Percentiles rank a stretch among this genome's conserved stretches.
phyloP scores from a whole-genome alignment of 331 rosid genomes.

The Acacia pycnantha region DNA sequence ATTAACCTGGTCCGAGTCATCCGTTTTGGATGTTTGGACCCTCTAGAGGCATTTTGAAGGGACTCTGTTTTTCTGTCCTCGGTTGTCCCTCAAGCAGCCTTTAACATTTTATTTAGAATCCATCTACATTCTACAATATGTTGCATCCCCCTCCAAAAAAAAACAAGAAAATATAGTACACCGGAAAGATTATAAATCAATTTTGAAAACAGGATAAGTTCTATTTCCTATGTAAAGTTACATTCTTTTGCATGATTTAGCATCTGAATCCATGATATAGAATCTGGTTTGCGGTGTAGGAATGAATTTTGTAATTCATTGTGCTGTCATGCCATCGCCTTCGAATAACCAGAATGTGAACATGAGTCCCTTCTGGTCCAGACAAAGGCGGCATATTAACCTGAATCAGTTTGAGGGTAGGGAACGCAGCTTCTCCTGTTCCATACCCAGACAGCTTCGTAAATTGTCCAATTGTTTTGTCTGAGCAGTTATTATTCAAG shows the following conservation, averaged over 20 bases:
- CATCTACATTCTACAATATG: background rate
- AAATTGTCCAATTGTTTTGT: background rate
- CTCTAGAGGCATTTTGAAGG: background rate
- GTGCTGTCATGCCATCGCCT: background rate
- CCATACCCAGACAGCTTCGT: background rate
- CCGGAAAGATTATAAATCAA: background rate
- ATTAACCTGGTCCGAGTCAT: background rate
- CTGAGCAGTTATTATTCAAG: background rate
- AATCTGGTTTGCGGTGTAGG: background rate
- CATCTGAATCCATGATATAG: background rate
- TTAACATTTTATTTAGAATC: background rate
- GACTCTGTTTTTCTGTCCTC: background rate
- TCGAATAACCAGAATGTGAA: background rate
- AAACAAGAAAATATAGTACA: background rate
- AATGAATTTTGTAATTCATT: background rate
- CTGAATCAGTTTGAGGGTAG: background rate
- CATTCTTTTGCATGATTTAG: background rate
- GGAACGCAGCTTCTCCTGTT: background rate
- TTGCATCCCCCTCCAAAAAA: too few species aligned
- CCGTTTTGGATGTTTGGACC: background rate
- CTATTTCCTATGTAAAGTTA: background rate
- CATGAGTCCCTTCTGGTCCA: background rate
- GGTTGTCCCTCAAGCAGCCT: background rate
- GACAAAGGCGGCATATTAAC: conserved; percentile 2
- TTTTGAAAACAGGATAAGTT: background rate